These are phyloP conservation scores for Mimosa pudica DNA, from an alignment of 306 rosid species.

Conservation along the genomic window DNA sequence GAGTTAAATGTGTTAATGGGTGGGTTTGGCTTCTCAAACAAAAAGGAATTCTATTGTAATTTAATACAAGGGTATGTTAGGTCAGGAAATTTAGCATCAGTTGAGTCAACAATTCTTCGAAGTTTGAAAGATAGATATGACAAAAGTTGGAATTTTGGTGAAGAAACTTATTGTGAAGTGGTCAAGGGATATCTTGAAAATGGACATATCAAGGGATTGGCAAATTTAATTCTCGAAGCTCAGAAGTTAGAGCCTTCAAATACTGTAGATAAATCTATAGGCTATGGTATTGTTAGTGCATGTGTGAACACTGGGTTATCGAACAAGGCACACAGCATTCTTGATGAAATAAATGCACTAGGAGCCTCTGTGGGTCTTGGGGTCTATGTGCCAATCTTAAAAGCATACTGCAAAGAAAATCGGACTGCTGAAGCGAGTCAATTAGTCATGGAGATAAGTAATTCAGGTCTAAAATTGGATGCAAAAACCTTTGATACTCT, in stretches of 20 bases:
- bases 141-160: conserved; percentile 49
- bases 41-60: conserved; percentile 49
- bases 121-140: conserved; percentile 58
- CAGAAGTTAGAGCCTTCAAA: conserved; percentile 66
- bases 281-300: conserved; percentile 75
- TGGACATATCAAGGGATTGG: conserved; percentile 63
- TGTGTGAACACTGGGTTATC: conserved; percentile 73
- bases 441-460: conserved; percentile 79
- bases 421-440: conserved; percentile 84
- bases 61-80: conserved; percentile 72
- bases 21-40: conserved; percentile 56
- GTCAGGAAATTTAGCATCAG: conserved; percentile 67
- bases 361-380: conserved; percentile 86
- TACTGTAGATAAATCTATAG: conserved; percentile 57
- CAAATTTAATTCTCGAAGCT: conserved; percentile 68
- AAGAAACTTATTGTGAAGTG: conserved; percentile 63
- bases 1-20: conserved; percentile 66
- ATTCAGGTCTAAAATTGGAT: conserved; percentile 76
- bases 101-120: conserved; percentile 56
- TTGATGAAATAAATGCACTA: conserved; percentile 73
- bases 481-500: conserved; percentile 67
- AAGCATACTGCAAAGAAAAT: conserved; percentile 84
- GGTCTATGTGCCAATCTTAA: conserved; percentile 83
- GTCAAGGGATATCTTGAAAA: conserved; percentile 65
- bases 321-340: conserved; percentile 81